Conservation (phyloP, 1,139 yeast genomes). For the Nakaseomyces nivariensis region DNA sequence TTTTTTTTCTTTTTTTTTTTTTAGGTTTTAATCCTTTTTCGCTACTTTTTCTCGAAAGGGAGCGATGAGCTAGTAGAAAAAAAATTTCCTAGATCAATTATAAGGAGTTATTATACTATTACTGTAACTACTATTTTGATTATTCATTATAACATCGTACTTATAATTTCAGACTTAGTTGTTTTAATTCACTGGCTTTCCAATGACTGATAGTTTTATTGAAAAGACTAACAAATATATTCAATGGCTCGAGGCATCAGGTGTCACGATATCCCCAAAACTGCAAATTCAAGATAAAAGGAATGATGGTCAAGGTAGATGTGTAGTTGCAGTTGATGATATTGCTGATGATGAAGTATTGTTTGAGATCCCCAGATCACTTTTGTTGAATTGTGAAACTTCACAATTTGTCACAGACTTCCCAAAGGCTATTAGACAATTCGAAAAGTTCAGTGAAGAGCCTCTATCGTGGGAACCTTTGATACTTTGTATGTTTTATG, state of each 20-base stretch:
- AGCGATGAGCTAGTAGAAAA: neutral
- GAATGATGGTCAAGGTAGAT: constrained; percentile 58
- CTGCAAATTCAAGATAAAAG: constrained; percentile 54
- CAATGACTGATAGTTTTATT: constrained; percentile 16
- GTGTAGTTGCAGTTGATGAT: constrained; percentile 55
- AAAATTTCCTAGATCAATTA: neutral
- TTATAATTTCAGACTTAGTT: no score
- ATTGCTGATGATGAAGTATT: constrained; percentile 51
- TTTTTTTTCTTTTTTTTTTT: neutral
- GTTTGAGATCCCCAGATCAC: constrained; percentile 56
- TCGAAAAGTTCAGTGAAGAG: neutral
- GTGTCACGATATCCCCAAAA: constrained; percentile 44
- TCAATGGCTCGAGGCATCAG: constrained; percentile 39
- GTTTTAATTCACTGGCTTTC: neutral
- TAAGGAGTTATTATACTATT: no score
- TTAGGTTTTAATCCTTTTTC: neutral
- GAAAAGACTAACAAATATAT: constrained; percentile 36
- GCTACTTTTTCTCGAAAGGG: constrained; percentile 1
- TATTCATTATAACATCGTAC: no score
- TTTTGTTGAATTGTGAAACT: constrained; percentile 49
- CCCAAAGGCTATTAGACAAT: constrained; percentile 39
- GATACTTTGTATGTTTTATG: constrained; percentile 57
- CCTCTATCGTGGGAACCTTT: constrained; percentile 55
- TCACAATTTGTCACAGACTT: constrained; percentile 36
- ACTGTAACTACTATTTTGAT: no score